Conservation (phyloP, 148 eudicot species). For the Arctostaphylos glauca region DNA sequence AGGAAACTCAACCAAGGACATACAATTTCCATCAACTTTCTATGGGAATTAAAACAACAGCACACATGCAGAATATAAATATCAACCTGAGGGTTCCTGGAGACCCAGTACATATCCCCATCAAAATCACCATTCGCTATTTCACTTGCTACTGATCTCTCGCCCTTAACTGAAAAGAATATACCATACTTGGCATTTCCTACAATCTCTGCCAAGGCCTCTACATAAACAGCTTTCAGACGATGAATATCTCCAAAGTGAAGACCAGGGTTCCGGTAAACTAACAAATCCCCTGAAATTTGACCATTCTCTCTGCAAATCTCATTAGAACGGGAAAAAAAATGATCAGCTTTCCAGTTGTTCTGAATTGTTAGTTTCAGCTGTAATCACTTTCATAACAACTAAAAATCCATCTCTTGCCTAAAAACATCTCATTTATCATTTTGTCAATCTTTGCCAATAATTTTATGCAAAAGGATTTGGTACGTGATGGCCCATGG, state of each 20-base stretch:
- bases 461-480: background rate
- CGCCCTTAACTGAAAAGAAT: slow-evolving; percentile 70
- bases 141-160: slow-evolving; percentile 67
- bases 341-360: background rate
- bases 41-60: background rate
- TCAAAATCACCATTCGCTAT: slow-evolving; percentile 92
- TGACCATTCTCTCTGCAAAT: slow-evolving; percentile 66
- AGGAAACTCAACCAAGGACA: background rate
- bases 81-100: slow-evolving; percentile 37
- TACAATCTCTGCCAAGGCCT: slow-evolving; percentile 46
- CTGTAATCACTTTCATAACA: background rate
- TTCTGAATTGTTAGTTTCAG: background rate
- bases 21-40: background rate
- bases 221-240: slow-evolving; percentile 47
- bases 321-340: background rate
- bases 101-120: slow-evolving; percentile 87
- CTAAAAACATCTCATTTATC: background rate
- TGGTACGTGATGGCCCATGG: background rate
- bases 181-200: slow-evolving; percentile 75
- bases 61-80: background rate
- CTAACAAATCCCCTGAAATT: slow-evolving; percentile 57
- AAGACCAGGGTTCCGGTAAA: slow-evolving; percentile 80
- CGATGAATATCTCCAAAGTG: slow-evolving; percentile 80
- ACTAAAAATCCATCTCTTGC: background rate
- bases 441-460: background rate